A percentile compares a stretch with the other conserved stretches of the same genome.
phyloP scores from a whole-genome alignment of 2,329 filamentous ascomycete genomes.

The Colletotrichum abscissum region DNA sequence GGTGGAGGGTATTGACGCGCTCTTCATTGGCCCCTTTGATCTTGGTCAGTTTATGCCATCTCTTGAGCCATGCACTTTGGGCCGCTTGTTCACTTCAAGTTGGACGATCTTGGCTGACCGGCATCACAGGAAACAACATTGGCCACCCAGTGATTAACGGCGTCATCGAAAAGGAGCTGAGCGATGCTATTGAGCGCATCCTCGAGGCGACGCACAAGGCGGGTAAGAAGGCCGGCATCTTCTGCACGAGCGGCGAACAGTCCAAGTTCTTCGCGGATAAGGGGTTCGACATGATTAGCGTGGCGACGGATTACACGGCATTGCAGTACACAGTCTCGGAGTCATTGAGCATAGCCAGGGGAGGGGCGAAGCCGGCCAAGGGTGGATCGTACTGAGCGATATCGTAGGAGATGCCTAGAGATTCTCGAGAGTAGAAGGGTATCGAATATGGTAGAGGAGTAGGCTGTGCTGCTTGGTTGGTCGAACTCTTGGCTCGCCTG shows the following conservation, averaged over 20 bases:
- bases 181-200: constrained; percentile 68
- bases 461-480: constrained; percentile 1
- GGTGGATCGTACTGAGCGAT: constrained; percentile 54
- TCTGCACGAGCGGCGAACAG: constrained; percentile 66
- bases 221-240: constrained; percentile 75
- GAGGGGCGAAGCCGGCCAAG: constrained; percentile 48
- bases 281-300: constrained; percentile 72
- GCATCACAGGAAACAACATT: constrained; percentile 64
- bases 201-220: constrained; percentile 67
- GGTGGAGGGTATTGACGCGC: constrained; percentile 68
- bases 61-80: neutral
- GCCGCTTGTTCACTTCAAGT: neutral
- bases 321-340: constrained; percentile 58
- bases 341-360: constrained; percentile 59
- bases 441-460: constrained; percentile 1
- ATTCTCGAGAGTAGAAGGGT: neutral
- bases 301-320: constrained; percentile 66
- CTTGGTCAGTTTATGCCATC: constrained; percentile 54
- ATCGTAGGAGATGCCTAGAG: neutral
- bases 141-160: constrained; percentile 71
- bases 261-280: constrained; percentile 64
- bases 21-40: constrained; percentile 76
- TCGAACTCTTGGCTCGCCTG: neutral
- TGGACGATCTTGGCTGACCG: neutral
- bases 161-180: constrained; percentile 67